Evolutionary conservation across 2,329 filamentous ascomycete species (phyloP).

Genomic region (Pestalotiopsis sp.): DNA sequence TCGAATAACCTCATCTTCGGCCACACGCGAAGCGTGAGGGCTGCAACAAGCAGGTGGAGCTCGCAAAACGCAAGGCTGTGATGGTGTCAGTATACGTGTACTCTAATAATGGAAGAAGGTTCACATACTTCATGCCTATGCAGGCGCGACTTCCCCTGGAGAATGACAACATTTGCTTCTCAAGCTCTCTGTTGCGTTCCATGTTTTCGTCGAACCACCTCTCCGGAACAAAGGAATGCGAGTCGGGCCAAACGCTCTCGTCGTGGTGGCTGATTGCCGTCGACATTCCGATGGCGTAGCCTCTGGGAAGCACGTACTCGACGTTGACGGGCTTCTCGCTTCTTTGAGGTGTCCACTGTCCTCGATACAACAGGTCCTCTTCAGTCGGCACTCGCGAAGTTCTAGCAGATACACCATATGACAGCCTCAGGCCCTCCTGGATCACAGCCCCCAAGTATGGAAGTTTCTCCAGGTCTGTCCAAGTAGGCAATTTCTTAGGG

Average conservation of each 20-base stretch:
- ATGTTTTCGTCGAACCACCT: slow-evolving; percentile 39
- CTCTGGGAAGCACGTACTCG: slow-evolving; percentile 35
- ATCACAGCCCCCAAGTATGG: slow-evolving; percentile 40
- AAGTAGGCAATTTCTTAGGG: slow-evolving; percentile 24
- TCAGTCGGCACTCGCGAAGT: slow-evolving; percentile 28
- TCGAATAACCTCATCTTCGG: slow-evolving; percentile 25
- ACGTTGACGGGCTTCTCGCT: slow-evolving; percentile 13
- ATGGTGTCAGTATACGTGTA: background rate
- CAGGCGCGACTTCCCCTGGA: slow-evolving; percentile 43
- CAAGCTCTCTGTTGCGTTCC: slow-evolving; percentile 29
- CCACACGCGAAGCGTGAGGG: slow-evolving; percentile 28
- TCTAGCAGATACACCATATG: slow-evolving; percentile 29
- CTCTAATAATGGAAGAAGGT: background rate
- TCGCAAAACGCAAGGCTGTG: slow-evolving; percentile 31
- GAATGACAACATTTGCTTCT: slow-evolving; percentile 42
- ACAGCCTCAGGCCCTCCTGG: slow-evolving; percentile 38
- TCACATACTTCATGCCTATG: slow-evolving; percentile 38
- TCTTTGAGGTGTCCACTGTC: slow-evolving; percentile 22
- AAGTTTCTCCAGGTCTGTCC: slow-evolving; percentile 34
- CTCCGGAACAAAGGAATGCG: slow-evolving; percentile 40
- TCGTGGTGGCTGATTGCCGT: slow-evolving; percentile 40
- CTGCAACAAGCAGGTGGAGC: slow-evolving; percentile 25
- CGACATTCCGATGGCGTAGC: slow-evolving; percentile 41
- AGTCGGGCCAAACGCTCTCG: slow-evolving; percentile 36
- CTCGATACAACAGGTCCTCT: slow-evolving; percentile 31